Evolutionary conservation across 306 rosid species (phyloP).

Genomic region (Quercus cerris): DNA sequence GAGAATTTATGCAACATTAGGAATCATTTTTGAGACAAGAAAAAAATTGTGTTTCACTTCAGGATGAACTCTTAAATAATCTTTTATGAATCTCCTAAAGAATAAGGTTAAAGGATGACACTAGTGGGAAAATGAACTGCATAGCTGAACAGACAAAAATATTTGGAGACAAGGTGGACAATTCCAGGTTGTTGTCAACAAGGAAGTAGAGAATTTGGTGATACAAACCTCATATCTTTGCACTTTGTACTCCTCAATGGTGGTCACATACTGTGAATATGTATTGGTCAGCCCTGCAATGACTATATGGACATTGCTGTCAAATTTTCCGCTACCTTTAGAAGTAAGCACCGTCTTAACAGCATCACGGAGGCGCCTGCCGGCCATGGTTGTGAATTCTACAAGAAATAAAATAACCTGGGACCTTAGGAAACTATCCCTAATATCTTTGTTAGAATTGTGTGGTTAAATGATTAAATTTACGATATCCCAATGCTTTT

Average conservation of each 20-base stretch:
- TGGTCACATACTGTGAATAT: slow-evolving; percentile 80
- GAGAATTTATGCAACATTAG: too few relatives aligned
- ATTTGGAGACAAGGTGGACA: not conserved
- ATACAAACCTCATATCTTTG: slow-evolving; percentile 78
- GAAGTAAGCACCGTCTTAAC: slow-evolving; percentile 53
- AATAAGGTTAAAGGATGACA: too few relatives aligned
- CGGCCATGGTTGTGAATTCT: slow-evolving; percentile 95
- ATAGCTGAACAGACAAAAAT: too few relatives aligned
- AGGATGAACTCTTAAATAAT: too few relatives aligned
- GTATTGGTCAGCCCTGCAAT: slow-evolving; percentile 80
- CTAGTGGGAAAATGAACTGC: too few relatives aligned
- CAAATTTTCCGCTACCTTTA: slow-evolving; percentile 33
- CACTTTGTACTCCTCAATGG: slow-evolving; percentile 73
- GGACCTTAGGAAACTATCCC: not conserved
- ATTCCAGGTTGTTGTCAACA: not conserved
- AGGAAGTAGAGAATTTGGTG: too few relatives aligned
- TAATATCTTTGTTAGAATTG: too few relatives aligned
- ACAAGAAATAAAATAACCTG: slow-evolving; percentile 3
- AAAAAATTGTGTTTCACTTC: too few relatives aligned
- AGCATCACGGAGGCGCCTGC: slow-evolving; percentile 88
- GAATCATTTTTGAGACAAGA: too few relatives aligned
- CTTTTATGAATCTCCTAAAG: too few relatives aligned
- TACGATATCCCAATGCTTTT: too few relatives aligned
- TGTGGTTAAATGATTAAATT: too few relatives aligned
- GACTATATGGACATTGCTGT: slow-evolving; percentile 50